Evolutionary conservation across 805 yeast species (phyloP), one percentile per base, ranked within the genome.

Genomic region (Huiozyma naganishii): DNA sequence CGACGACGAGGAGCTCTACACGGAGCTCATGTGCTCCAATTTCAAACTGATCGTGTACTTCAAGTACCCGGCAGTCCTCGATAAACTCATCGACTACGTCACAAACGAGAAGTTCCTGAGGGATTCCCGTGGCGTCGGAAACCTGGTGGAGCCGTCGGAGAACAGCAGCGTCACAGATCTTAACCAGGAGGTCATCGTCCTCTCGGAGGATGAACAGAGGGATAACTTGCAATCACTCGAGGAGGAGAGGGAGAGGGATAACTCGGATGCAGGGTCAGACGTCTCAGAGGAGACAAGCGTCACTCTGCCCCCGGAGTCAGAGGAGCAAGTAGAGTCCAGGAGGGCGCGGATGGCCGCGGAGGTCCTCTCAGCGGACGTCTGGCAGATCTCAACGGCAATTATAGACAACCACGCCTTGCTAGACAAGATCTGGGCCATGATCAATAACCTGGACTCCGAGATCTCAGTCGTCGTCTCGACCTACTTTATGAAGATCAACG

Each of bases 341-440:
- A 59, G 74, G 50, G 79, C 87, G 0, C 79, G 79, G 44, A 71
- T 80, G 51, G 87, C 95, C 6, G 85, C 95, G 2, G 97, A 92
- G 58, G 82, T 90, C 36, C 69, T 90, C 40, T 77, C 90, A 35
- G 84, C 90, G 6, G 97, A 89, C 57, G 88, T 87, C 7, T 90
- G 96, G 96, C 82, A 94, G 2, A 70, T 92, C 33, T 83, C 95
- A 2, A 95, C 90, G 52, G 79, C 95, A 1, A 80, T 92, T 45
- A 80, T 90, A 82, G 89, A 83, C 52, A 76, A 80, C 47, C 68
- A 75, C 5, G 71, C 69, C 23, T 70, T 85, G 34, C 64, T 92
- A 55, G 75, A 75, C 44, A 76, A 73, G 54, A 65, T 90, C 37
- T 90, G 97, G 97, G 62, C 76, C 27, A 70, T 88, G 17, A 69